These are phyloP conservation scores for Diaporthe aspalathi DNA, from an alignment of 2,329 filamentous ascomycete species.

Conservation along the genomic window DNA sequence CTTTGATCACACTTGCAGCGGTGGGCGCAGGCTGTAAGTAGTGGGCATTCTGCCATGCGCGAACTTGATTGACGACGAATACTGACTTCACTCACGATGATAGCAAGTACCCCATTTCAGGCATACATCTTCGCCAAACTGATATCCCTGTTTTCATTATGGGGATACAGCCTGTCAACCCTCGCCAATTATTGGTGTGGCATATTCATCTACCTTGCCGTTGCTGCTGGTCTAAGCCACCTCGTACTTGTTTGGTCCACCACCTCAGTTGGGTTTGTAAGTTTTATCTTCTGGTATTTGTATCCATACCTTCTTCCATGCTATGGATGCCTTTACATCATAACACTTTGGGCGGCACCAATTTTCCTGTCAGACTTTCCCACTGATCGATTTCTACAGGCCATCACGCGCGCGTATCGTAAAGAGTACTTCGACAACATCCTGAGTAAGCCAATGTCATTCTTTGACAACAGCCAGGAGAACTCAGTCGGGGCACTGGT, in stretches of 20 bases:
- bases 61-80: constrained; percentile 37
- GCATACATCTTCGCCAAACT: constrained; percentile 67
- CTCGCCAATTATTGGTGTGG: constrained; percentile 35
- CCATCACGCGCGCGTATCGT: constrained; percentile 46
- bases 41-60: constrained; percentile 63
- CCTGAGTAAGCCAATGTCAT: constrained; percentile 67
- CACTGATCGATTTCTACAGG: not conserved
- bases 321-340: too few species aligned
- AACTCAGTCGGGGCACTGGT: constrained; percentile 66
- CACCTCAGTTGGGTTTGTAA: constrained; percentile 33
- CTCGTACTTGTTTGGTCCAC: constrained; percentile 35
- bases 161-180: constrained; percentile 8
- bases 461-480: constrained; percentile 64
- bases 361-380: too few species aligned
- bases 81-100: not conserved
- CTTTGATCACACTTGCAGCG: not conserved
- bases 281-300: not conserved
- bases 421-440: constrained; percentile 70
- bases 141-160: constrained; percentile 58
- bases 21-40: constrained; percentile 43
- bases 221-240: constrained; percentile 27
- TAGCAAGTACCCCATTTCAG: constrained; percentile 52
- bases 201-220: constrained; percentile 29
- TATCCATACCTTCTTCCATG: too few species aligned
- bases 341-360: too few species aligned